A percentile compares a stretch with the other conserved stretches of the same genome.
Conservation (phyloP, 1,284 basidiomycete genomes). For the Phenoliferia sp. region DNA sequence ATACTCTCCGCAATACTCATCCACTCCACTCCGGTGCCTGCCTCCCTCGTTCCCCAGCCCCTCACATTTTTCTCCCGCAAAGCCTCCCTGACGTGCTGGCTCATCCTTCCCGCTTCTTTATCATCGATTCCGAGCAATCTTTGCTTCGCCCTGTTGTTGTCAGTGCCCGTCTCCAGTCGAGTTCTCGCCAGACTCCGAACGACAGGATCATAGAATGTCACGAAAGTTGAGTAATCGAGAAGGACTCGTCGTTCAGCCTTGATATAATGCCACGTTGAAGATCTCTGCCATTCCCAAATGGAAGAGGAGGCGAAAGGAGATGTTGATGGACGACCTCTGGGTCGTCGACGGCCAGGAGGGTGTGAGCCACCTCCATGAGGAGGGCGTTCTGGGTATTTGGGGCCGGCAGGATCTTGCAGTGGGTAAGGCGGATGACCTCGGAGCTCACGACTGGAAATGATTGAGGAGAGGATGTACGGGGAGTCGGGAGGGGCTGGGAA, state of each 20-base stretch:
- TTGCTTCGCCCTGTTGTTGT: background rate
- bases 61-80: background rate
- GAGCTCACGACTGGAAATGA: background rate
- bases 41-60: background rate
- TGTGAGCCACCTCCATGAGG: too few relatives aligned
- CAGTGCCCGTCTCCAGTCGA: background rate
- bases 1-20: background rate
- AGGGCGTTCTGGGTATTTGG: background rate
- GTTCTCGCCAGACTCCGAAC: background rate
- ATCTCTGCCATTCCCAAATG: background rate
- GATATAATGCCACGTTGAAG: background rate
- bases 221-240: background rate
- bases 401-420: too few relatives aligned
- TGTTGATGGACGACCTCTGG: background rate
- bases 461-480: background rate
- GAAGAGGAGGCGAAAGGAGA: background rate
- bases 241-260: background rate
- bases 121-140: background rate
- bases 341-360: too few relatives aligned
- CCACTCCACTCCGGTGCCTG: too few relatives aligned
- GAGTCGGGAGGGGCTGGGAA: slow-evolving; percentile 1
- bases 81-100: background rate
- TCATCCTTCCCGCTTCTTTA: background rate
- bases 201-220: background rate
- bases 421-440: background rate